A percentile compares a stretch with the other conserved stretches of the same genome.
Conservation (phyloP, 2,329 filamentous ascomycete genomes). For the Xylariaceae sp. region DNA sequence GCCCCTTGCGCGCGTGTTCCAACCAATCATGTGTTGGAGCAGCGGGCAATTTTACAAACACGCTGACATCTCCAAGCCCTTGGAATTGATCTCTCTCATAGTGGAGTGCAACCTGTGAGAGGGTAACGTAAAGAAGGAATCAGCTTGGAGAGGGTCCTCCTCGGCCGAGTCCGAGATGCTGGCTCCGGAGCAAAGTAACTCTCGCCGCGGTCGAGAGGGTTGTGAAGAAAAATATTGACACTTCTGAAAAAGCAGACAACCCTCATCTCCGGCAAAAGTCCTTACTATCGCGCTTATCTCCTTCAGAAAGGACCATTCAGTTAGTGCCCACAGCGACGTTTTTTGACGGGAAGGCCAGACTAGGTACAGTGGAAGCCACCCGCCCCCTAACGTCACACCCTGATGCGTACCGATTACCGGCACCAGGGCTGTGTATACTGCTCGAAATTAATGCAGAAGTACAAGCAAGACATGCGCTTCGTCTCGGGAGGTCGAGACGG, state of each 20-base stretch:
- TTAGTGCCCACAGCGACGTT: too few relatives aligned
- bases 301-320: slow-evolving; percentile 46
- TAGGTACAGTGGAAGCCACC: too few relatives aligned
- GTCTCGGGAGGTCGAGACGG: neutral
- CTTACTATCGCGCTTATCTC: slow-evolving; percentile 56
- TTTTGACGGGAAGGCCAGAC: too few relatives aligned
- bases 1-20: slow-evolving; percentile 27
- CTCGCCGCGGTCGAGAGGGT: slow-evolving; percentile 32
- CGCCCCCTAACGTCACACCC: neutral
- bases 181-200: slow-evolving; percentile 52
- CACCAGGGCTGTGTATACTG: slow-evolving; percentile 24
- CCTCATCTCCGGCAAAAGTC: slow-evolving; percentile 33
- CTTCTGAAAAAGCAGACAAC: slow-evolving; percentile 1
- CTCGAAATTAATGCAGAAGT: slow-evolving; percentile 24
- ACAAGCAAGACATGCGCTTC: slow-evolving; percentile 5
- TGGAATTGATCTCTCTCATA: slow-evolving; percentile 10
- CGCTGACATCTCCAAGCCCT: slow-evolving; percentile 24
- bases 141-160: slow-evolving; percentile 36
- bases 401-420: slow-evolving; percentile 14
- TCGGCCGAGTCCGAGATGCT: slow-evolving; percentile 53
- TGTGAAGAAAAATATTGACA: neutral
- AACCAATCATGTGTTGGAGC: slow-evolving; percentile 2
- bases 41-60: slow-evolving; percentile 18
- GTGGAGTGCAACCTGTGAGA: too few relatives aligned
- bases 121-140: neutral